Conservation (phyloP, 208 protist species). For the Acanthamoeba rhysodes region DNA sequence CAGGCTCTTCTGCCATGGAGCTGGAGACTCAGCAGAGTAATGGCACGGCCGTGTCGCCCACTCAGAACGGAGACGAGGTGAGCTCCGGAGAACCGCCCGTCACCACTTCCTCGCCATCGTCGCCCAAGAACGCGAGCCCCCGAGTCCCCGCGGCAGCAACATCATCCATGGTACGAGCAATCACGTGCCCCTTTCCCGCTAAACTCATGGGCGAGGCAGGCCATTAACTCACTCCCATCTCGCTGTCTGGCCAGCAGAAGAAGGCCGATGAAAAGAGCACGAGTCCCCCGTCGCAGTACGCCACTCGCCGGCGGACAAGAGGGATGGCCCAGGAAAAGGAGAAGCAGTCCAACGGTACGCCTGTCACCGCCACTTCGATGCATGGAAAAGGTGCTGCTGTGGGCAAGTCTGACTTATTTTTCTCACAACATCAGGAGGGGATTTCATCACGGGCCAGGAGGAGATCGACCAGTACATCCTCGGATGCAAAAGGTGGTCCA, state of each 20-base stretch:
- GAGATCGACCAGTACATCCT: constrained; percentile 4
- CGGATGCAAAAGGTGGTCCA: neutral
- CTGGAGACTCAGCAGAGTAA: neutral
- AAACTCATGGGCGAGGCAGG: no score
- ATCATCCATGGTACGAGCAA: no score
- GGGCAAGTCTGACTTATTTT: neutral
- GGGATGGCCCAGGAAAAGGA: constrained; percentile 7
- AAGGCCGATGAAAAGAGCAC: constrained; percentile 3
- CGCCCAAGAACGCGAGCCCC: no score
- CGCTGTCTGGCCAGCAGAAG: neutral
- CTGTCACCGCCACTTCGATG: no score
- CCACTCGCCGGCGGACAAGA: neutral
- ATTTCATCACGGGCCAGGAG: constrained; percentile 15
- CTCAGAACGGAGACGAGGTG: no score
- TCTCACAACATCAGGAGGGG: neutral
- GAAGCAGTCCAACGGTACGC: neutral
- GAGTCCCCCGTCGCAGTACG: constrained; percentile 6
- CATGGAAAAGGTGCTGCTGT: no score
- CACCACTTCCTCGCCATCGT: no score
- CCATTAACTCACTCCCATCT: no score
- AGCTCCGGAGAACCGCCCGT: no score
- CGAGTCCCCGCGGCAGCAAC: no score
- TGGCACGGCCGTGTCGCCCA: neutral
- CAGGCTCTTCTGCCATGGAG: neutral
- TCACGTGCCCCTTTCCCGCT: no score